Evolutionary conservation across 768 basidiomycete genomes (phyloP).

Genomic region (Tylopilus felleus): DNA sequence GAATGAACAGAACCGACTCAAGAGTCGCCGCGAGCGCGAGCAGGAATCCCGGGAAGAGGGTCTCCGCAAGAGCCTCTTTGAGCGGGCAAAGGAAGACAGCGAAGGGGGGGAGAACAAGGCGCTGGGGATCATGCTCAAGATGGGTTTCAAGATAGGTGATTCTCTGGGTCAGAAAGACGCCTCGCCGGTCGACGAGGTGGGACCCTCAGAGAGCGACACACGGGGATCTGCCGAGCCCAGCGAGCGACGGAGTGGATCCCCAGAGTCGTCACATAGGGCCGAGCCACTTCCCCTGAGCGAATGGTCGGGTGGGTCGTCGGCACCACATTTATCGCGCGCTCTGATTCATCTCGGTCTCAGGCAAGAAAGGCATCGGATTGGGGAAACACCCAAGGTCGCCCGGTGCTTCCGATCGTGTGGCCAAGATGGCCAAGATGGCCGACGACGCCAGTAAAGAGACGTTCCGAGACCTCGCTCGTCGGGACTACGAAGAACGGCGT

Average conservation of each 20-base stretch:
- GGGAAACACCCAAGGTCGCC: slow-evolving; percentile 70
- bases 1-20: slow-evolving; percentile 64
- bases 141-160: slow-evolving; percentile 88
- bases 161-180: slow-evolving; percentile 52
- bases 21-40: slow-evolving; percentile 63
- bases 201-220: slow-evolving; percentile 1
- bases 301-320: slow-evolving; percentile 68
- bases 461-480: slow-evolving; percentile 68
- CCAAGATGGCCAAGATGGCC: slow-evolving; percentile 67
- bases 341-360: slow-evolving; percentile 37
- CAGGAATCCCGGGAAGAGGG: slow-evolving; percentile 75
- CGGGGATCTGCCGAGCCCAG: slow-evolving; percentile 1
- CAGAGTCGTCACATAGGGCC: slow-evolving; percentile 40
- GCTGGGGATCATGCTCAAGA: slow-evolving; percentile 87
- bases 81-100: slow-evolving; percentile 64
- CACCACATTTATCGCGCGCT: neutral
- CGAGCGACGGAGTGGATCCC: neutral
- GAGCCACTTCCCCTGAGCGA: slow-evolving; percentile 76
- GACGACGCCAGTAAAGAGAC: slow-evolving; percentile 50
- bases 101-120: slow-evolving; percentile 60
- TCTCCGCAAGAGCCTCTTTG: slow-evolving; percentile 76
- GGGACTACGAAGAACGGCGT: slow-evolving; percentile 72
- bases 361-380: slow-evolving; percentile 73
- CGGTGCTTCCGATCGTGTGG: slow-evolving; percentile 55
- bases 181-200: slow-evolving; percentile 6